phyloP scores from a whole-genome alignment of 2,329 filamentous ascomycete species.

The Ceratocystis ficicola region DNA sequence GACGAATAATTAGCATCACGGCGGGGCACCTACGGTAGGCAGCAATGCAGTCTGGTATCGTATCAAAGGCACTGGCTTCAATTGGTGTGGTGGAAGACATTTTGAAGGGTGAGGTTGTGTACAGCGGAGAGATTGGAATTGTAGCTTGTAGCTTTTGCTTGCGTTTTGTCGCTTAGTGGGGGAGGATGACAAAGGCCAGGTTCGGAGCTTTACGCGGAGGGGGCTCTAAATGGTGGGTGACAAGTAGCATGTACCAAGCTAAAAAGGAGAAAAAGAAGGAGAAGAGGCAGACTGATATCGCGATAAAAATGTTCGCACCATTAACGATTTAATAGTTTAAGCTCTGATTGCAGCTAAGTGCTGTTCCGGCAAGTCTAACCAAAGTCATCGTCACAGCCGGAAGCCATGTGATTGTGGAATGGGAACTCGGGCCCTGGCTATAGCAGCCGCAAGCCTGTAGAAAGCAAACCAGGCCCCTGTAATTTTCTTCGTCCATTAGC shows the following conservation, averaged over 20 bases:
- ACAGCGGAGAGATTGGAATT: background rate
- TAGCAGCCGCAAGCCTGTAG: background rate
- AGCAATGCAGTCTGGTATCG: conserved; percentile 51
- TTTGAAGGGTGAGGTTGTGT: conserved; percentile 19
- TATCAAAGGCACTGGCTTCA: conserved; percentile 45
- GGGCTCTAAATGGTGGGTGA: background rate
- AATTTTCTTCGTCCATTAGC: background rate
- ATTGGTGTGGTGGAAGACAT: conserved; percentile 43
- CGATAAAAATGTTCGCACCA: background rate
- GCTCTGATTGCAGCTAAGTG: background rate
- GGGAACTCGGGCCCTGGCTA: background rate
- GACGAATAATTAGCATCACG: background rate
- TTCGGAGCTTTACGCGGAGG: background rate
- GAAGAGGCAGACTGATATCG: background rate
- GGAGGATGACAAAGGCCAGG: background rate
- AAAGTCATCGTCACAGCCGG: background rate
- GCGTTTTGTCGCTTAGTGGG: conserved; percentile 10
- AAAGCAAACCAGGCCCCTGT: background rate
- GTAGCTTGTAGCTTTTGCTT: background rate
- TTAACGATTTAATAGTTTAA: background rate
- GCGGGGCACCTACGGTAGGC: conserved; percentile 45
- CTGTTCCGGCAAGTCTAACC: conserved; percentile 4
- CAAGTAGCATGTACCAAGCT: background rate
- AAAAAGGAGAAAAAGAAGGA: background rate
- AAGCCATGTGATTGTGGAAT: background rate